Evolutionary conservation across 2,329 filamentous ascomycete genomes (phyloP).

Genomic region (Arachnopeziza araneosa): DNA sequence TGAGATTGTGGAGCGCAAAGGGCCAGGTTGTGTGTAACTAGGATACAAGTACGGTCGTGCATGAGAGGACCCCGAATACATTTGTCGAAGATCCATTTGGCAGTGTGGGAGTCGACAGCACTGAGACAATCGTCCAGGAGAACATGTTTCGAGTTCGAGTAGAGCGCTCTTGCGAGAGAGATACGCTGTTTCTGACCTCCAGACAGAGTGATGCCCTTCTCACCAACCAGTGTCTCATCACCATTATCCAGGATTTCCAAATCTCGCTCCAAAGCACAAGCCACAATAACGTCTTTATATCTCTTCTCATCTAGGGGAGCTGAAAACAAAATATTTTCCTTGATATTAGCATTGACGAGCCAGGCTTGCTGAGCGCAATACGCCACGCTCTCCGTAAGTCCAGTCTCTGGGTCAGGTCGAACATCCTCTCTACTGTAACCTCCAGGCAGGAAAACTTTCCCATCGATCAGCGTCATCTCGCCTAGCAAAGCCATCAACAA

Average conservation of each 20-base stretch:
- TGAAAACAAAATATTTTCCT: slow-evolving; percentile 92
- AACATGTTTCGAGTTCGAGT: slow-evolving; percentile 86
- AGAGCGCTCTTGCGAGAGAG: slow-evolving; percentile 92
- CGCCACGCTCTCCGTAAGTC: slow-evolving; percentile 83
- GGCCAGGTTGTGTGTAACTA: slow-evolving; percentile 93
- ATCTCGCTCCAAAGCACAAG: slow-evolving; percentile 87
- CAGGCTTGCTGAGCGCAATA: slow-evolving; percentile 97
- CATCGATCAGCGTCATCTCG: slow-evolving; percentile 85
- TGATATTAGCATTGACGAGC: slow-evolving; percentile 93
- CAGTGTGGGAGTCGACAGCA: slow-evolving; percentile 94
- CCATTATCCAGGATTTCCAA: slow-evolving; percentile 88
- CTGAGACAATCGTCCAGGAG: slow-evolving; percentile 93
- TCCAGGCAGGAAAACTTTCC: slow-evolving; percentile 71
- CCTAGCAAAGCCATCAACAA: slow-evolving; percentile 92
- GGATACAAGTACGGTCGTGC: slow-evolving; percentile 80
- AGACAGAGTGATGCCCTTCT: slow-evolving; percentile 95
- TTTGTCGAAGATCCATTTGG: slow-evolving; percentile 95
- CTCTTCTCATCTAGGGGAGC: slow-evolving; percentile 72
- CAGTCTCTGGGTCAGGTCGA: slow-evolving; percentile 72
- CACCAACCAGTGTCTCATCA: slow-evolving; percentile 89
- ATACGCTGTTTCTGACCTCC: slow-evolving; percentile 98
- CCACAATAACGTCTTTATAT: slow-evolving; percentile 82
- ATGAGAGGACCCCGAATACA: slow-evolving; percentile 88
- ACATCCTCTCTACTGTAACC: slow-evolving; percentile 82
- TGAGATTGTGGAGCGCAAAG: slow-evolving; percentile 77